A percentile compares a stretch with the other conserved stretches of the same genome.
Conservation (phyloP, 352 stramenopile genomes). For the Pythium grandisporangium region DNA sequence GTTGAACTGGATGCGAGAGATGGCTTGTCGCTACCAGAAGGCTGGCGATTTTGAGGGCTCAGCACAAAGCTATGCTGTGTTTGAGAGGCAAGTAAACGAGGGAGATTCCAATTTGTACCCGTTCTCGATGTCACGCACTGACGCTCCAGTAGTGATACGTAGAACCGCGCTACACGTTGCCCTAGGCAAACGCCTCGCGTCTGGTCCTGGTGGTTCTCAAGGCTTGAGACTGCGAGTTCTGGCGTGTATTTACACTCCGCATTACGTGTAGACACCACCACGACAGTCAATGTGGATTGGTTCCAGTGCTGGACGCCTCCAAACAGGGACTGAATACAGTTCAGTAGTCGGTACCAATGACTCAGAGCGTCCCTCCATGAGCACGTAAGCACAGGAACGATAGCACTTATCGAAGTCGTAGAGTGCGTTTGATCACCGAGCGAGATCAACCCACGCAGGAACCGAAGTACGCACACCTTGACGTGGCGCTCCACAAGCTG, state of each 20-base stretch:
- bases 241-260: too few relatives aligned
- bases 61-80: background rate
- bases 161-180: slow-evolving; percentile 11
- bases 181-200: too few relatives aligned
- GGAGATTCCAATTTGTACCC: too few relatives aligned
- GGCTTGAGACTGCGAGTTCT: too few relatives aligned
- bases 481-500: slow-evolving; percentile 13
- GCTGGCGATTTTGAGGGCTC: background rate
- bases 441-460: slow-evolving; percentile 15
- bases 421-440: too few relatives aligned
- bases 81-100: background rate
- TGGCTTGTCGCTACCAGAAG: too few relatives aligned
- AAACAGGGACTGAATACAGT: background rate
- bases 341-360: background rate
- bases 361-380: background rate
- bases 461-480: slow-evolving; percentile 7
- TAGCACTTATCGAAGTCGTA: background rate
- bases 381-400: background rate
- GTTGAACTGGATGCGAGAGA: too few relatives aligned
- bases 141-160: slow-evolving; percentile 9
- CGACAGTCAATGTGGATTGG: too few relatives aligned
- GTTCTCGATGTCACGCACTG: slow-evolving; percentile 8
- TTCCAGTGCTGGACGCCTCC: too few relatives aligned
- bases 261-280: too few relatives aligned
- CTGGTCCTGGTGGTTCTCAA: too few relatives aligned